Evolutionary conservation across 164 flowering plant genomes (phyloP), one percentile per base, ranked within the genome.

Genomic region (Malania oleifera): DNA sequence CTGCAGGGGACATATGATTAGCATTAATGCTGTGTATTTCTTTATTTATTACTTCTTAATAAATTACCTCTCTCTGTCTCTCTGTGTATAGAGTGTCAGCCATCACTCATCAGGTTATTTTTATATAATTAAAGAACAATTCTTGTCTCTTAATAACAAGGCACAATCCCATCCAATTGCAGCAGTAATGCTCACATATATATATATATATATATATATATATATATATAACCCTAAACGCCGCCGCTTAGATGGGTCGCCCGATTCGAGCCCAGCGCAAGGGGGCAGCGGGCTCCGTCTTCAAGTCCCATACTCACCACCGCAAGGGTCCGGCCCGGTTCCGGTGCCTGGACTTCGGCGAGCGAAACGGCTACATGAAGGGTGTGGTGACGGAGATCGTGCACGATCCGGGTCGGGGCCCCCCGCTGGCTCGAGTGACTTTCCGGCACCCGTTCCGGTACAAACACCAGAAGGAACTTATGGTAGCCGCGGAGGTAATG

Each of bases 321-420:
- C 81, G 86, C 46, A 81, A 81, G 71, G 86, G 86, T 9, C 79
- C 86, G 3, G 84, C 84, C 31, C 54, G 74, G 14, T 78, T 82
- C 80, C 74, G 87, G 1, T 35, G 67, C 57, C 78, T 82, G 40
- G 84, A 80, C 66, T 82, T 76, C 73, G 82, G 83, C 29, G 87
- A 82, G 67, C 75, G 84, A 34, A 80, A 82, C 44, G 87, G 87
- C 14, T 82, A 82, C 65, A 69, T 78, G 8, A 80, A 78, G 47
- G 87, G 84, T 6, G 83, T 78, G 17, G 64, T 82, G 53, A 80
- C 83, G 29, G 87, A 82, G 28, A 61, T 82, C 72, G 72, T 82
- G 61, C 87, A 82, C 64, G 84, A 82, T 39, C 87, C 87, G 0
- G 87, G 87, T 13, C 80, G 87, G 9, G 87, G 87, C 10, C 84